Conservation (phyloP, 176 grass and related monocot genomes). For the Themeda triandra region DNA sequence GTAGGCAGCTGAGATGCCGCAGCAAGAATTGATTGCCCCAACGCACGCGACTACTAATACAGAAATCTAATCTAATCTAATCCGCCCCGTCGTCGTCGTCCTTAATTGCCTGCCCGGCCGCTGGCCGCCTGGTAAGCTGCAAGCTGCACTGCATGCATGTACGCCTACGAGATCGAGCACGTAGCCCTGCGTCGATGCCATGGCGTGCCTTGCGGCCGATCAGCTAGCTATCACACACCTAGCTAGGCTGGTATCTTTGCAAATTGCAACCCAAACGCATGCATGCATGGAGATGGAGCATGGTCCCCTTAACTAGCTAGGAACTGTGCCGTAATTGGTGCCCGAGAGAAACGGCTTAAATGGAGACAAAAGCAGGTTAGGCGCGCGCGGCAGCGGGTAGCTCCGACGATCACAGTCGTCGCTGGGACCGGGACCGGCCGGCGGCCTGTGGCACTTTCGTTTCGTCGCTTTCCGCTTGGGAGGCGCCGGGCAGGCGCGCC, state of each 20-base stretch:
- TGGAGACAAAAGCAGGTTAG: conserved; percentile 12
- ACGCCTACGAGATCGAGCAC: neutral
- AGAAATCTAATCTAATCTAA: neutral
- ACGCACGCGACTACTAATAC: neutral
- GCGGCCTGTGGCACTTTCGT: conserved; percentile 11
- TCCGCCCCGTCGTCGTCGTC: neutral
- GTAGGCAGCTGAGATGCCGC: neutral
- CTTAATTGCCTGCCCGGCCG: neutral
- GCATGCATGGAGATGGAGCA: neutral
- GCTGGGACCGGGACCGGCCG: neutral
- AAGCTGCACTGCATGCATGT: neutral
- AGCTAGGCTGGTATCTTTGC: neutral
- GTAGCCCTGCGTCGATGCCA: neutral
- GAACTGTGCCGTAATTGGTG: conserved; percentile 12
- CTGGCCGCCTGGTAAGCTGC: neutral
- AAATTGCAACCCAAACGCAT: neutral
- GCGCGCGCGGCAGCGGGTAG: neutral
- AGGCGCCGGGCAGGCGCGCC: neutral
- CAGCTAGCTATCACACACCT: neutral
- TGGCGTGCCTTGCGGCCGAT: neutral
- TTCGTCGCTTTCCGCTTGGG: conserved; percentile 21
- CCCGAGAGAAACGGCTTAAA: neutral
- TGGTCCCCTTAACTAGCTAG: conserved; percentile 18
- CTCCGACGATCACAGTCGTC: neutral
- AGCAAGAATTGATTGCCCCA: conserved; percentile 12